Base-by-base conservation (phyloP, 1,284 basidiomycete genomes). In the Microbotryomycetes sp. region DNA sequence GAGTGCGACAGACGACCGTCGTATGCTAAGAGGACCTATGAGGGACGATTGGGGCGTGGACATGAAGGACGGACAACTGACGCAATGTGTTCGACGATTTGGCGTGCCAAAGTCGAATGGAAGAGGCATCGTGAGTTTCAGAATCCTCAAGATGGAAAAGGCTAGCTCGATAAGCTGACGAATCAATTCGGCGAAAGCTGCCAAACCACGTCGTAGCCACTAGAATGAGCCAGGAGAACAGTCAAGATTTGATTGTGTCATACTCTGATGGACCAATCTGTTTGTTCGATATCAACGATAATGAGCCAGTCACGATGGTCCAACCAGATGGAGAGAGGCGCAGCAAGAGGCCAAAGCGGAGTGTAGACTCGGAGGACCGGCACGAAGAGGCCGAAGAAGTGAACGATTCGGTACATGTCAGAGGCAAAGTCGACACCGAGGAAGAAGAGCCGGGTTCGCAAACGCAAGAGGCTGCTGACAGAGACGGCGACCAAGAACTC, bases 11-110 rank as follows among this genome's bases (percentile, higher is more conserved):
- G 58, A 90, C 71, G 92, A 97, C 74, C 81, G 92, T 56, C 81
- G 92, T 57, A 87, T 91, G 74, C 76, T 82, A 18, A 83, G 85
- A 7, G 81, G 85, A 6, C 79, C 82, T 55, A 75, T 88, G 28
- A 76, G 79, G 59, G 80, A 80, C 57, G 84, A 89, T 69, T 91
- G 89, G 88, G 89, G 89, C 3, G 76, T 82, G 62, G 76, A 81
- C 4, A 24, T 49, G 13, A 53, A 59, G 5, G 57, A 52, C 77
- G 79, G 24, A 52, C 79, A 80, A 70, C 74, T 82, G 45, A 86
- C 87, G 2, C 86, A 86, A 45, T 94, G 91, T 72, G 89, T 96
- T 6, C 82, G 91, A 56, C 82, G 86, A 30, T 90, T 96, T 71
- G 89, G 89, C 13, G 78, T 88, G 49, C 59, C 68, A 5, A 47